These are phyloP conservation scores for Dioszegia hungarica DNA, from an alignment of 768 basidiomycete genomes.

Conservation along the genomic window DNA sequence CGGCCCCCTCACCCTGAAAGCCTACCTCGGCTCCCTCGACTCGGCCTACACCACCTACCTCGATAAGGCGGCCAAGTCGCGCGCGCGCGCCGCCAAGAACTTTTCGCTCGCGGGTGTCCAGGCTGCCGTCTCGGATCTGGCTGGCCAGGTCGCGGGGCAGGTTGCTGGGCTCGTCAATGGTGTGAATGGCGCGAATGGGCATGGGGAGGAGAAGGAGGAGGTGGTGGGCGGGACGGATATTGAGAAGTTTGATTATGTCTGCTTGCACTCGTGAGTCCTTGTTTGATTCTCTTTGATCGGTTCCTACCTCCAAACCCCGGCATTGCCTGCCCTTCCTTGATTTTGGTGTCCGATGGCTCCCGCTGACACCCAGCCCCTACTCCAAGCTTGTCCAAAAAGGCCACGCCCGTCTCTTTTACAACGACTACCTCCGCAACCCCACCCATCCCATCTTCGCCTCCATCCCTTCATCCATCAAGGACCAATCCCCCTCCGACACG, in stretches of 20 bases:
- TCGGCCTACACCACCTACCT: conserved; percentile 78
- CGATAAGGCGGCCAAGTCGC: conserved; percentile 64
- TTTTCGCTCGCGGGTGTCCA: conserved; percentile 52
- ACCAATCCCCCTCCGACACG: conserved; percentile 63
- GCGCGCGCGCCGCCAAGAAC: conserved; percentile 51
- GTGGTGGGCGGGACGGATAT: conserved; percentile 55
- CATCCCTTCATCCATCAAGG: conserved; percentile 63
- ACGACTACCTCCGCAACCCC: conserved; percentile 80
- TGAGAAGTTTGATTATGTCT: conserved; percentile 80
- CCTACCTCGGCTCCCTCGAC: conserved; percentile 91
- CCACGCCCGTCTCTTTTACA: conserved; percentile 69
- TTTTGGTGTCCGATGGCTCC: background rate
- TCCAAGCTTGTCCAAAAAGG: conserved; percentile 99
- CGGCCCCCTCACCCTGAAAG: conserved; percentile 90
- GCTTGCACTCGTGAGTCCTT: conserved; percentile 65
- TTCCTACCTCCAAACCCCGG: no score
- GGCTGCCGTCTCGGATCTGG: conserved; percentile 26
- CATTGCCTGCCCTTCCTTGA: background rate
- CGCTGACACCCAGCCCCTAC: conserved; percentile 63
- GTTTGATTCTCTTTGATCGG: background rate
- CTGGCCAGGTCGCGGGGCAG: conserved; percentile 45
- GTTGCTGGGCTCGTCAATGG: conserved; percentile 43
- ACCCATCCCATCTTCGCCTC: conserved; percentile 58
- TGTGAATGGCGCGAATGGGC: conserved; percentile 43
- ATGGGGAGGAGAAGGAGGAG: conserved; percentile 39